These are phyloP conservation scores for Pelagomonas calceolata DNA, from an alignment of 108 stramenopile genomes.

Conservation along the genomic window DNA sequence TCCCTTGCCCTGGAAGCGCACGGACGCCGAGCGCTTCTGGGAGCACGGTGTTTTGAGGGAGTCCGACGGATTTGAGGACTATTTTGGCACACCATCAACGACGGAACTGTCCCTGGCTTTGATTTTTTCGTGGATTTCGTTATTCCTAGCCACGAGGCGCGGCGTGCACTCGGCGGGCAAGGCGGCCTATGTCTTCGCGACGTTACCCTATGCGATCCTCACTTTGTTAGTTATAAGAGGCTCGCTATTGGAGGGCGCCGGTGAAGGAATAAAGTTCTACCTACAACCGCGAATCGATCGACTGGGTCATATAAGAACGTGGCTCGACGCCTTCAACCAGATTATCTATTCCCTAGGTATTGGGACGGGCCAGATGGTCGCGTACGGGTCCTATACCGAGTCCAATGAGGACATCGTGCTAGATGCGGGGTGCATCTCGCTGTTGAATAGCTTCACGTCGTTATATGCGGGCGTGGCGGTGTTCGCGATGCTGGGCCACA, in stretches of 20 bases:
- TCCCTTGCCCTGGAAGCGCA: slow-evolving; percentile 2
- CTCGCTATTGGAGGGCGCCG: not conserved
- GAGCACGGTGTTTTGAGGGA: not conserved
- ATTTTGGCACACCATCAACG: not conserved
- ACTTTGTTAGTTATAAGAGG: slow-evolving; percentile 5
- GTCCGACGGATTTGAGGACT: not conserved
- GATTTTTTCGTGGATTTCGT: slow-evolving; percentile 3
- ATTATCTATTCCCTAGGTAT: slow-evolving; percentile 6
- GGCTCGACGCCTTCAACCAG: slow-evolving; percentile 17
- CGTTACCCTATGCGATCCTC: slow-evolving; percentile 7
- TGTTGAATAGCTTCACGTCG: slow-evolving; percentile 4
- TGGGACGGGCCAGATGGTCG: slow-evolving; percentile 9
- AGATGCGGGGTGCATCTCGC: slow-evolving; percentile 3
- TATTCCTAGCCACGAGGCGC: not conserved
- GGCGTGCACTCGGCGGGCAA: slow-evolving; percentile 5
- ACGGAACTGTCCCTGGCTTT: not conserved
- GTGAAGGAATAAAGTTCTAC: slow-evolving; percentile 8
- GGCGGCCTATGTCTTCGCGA: slow-evolving; percentile 12
- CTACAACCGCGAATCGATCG: not conserved
- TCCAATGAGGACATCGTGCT: slow-evolving; percentile 4
- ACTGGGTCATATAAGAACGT: not conserved
- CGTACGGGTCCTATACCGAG: slow-evolving; percentile 1
- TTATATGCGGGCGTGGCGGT: slow-evolving; percentile 13
- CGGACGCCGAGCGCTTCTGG: not conserved
- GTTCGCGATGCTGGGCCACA: slow-evolving; percentile 15